A percentile compares a stretch with the other conserved stretches of the same genome.
Evolutionary conservation across 1,284 basidiomycete species (phyloP).

Genomic region (Fomitopsis schrenkii): DNA sequence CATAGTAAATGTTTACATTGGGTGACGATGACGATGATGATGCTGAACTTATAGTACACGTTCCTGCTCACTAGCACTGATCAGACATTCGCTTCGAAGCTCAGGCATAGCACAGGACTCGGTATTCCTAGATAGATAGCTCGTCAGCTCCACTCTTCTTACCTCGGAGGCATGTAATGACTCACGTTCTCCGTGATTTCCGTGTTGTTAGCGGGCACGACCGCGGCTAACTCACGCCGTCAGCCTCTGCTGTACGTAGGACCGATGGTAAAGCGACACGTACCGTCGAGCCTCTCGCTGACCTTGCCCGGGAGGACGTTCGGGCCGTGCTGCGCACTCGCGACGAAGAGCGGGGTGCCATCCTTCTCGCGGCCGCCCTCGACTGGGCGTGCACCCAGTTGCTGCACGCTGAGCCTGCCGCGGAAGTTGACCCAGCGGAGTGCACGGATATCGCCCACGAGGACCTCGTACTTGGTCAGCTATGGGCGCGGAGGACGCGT

Average conservation of each 20-base stretch:
- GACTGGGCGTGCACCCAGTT: slow-evolving; percentile 48
- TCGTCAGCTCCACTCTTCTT: not conserved
- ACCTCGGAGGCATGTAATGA: not conserved
- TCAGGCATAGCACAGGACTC: slow-evolving; percentile 35
- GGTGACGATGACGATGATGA: not conserved
- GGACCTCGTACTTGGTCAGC: slow-evolving; percentile 60
- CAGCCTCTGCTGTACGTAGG: slow-evolving; percentile 11
- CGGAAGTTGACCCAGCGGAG: slow-evolving; percentile 53
- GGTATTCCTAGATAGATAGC: slow-evolving; percentile 32
- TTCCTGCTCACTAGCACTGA: not conserved
- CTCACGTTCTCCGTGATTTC: slow-evolving; percentile 45
- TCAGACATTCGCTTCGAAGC: not conserved
- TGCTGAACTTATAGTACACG: not conserved
- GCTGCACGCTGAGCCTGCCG: slow-evolving; percentile 40
- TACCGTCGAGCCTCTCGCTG: slow-evolving; percentile 49
- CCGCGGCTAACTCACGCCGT: slow-evolving; percentile 31
- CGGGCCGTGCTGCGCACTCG: slow-evolving; percentile 48
- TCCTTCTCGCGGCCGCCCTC: slow-evolving; percentile 65
- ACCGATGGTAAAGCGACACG: slow-evolving; percentile 12
- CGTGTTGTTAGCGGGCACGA: slow-evolving; percentile 45
- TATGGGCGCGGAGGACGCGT: slow-evolving; percentile 20
- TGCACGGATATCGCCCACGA: slow-evolving; percentile 56
- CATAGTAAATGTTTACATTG: not conserved
- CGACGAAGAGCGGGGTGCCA: slow-evolving; percentile 58
- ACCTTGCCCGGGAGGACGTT: slow-evolving; percentile 62